These are phyloP conservation scores for Blechomonas ayalai DNA, from an alignment of 208 protist genomes.

Conservation along the genomic window DNA sequence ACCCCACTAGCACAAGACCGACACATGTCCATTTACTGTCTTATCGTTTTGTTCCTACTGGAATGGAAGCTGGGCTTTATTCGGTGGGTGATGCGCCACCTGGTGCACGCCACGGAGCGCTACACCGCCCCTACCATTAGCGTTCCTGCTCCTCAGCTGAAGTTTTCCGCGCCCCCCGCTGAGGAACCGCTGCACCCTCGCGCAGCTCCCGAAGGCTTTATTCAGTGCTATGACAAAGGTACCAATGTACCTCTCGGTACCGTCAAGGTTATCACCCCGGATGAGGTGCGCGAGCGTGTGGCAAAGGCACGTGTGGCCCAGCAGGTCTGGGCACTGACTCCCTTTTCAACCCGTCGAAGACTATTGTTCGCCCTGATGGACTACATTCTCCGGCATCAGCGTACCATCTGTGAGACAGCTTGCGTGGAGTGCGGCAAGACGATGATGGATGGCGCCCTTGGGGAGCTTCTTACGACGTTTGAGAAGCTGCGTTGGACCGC, in stretches of 20 bases:
- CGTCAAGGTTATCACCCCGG: slow-evolving; percentile 58
- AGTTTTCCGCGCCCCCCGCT: slow-evolving; percentile 39
- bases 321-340: slow-evolving; percentile 71
- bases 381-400: slow-evolving; percentile 78
- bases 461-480: slow-evolving; percentile 88
- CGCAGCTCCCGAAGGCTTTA: slow-evolving; percentile 56
- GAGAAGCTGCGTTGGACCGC: slow-evolving; percentile 91
- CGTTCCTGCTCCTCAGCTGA: slow-evolving; percentile 50
- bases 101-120: slow-evolving; percentile 57
- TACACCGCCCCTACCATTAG: slow-evolving; percentile 72
- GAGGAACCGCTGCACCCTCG: slow-evolving; percentile 53
- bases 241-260: slow-evolving; percentile 71
- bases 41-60: slow-evolving; percentile 33
- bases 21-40: slow-evolving; percentile 33
- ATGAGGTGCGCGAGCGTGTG: slow-evolving; percentile 61
- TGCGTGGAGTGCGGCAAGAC: slow-evolving; percentile 89
- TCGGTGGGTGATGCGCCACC: slow-evolving; percentile 25
- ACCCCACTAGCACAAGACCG: slow-evolving; percentile 2
- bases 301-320: slow-evolving; percentile 67
- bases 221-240: slow-evolving; percentile 89
- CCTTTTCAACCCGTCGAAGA: slow-evolving; percentile 78
- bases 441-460: slow-evolving; percentile 86
- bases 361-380: slow-evolving; percentile 83
- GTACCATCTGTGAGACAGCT: slow-evolving; percentile 80
- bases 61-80: slow-evolving; percentile 58